Base-by-base conservation (phyloP, 2,329 filamentous ascomycete genomes). In the Ceratocystis harringtonii region DNA sequence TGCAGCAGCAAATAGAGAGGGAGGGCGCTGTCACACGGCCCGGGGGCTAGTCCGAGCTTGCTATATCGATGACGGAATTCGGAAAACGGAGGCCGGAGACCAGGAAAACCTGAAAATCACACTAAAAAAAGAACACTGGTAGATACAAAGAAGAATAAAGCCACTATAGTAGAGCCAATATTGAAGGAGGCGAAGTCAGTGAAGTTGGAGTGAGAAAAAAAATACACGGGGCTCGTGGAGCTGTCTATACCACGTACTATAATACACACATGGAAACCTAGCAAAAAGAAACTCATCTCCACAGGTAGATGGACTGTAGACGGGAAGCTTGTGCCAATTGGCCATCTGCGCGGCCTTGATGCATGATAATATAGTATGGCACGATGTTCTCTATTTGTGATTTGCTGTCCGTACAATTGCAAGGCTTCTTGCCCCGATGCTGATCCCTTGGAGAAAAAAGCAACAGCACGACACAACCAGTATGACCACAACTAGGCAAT, bases 81-180 rank as follows among this genome's bases (percentile, higher is more conserved):
- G 55, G 55, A 28, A 58, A 58, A 15, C 55, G 55, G 55, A 58
- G 55, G 36, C 55, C 28, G 55, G 55, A 58, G 15, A 36, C 55
- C 55, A 17, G 28, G 28, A 17, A 17, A 15, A n/a, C 19, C 10
- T 58, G 25, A 58, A 30, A 17, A 32, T 58, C 55, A 32, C n/a
- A 6, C 55, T 58, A 58, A 36, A 58, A 36, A 58, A 30, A 58
- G 55, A 30, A 30, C 28, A 58, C 15, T 17, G 25, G 19, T 15
- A 5, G 7, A 50, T 12, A 19, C 8, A 58, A 58, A 30, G 22
- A 52, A 8, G 10, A 52, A 7, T n/a, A 19, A 19, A 48, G 19
- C 5, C 45, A 52, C 19, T 15, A 28, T 52, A 22, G 48, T 5
- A 25, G 48, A 28, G 48, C 48, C 36, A 41, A 50, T 19, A 22